Base-by-base conservation (phyloP, 1,284 basidiomycete genomes). In the Ceratobasidium sp. region DNA sequence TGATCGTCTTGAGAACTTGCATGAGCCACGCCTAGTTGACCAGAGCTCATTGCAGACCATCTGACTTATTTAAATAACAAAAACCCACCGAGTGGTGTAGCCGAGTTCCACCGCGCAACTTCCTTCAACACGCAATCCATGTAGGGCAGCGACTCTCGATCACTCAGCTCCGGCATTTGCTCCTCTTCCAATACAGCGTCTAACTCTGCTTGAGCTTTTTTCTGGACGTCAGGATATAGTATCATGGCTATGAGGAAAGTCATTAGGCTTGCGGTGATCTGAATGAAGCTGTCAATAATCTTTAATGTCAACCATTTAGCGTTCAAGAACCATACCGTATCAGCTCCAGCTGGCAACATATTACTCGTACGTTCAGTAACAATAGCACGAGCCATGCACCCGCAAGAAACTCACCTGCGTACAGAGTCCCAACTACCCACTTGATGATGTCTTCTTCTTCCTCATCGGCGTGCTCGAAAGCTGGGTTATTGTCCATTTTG, bases 1-100 rank as follows among this genome's bases (percentile, higher is more conserved):
- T 33, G 39, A 54, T 78, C 76, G 39, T 80, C 79, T 60, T 78
- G 56, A 37, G 51, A 56, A 26, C 54, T 31, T 10, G 61, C 23
- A 51, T 79, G 77, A 0, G 78, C 71, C 3, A 79, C 15, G 15
- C 47, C 78, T 74, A 49, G 20, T 7, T n/a, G 23, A 51, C 17
- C 5, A 51, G n/a, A n/a, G n/a, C n/a, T n/a, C n/a, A n/a, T n/a
- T n/a, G n/a, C n/a, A n/a, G n/a, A n/a, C n/a, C n/a, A n/a, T n/a
- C n/a, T n/a, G n/a, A n/a, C n/a, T n/a, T n/a, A n/a, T n/a, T n/a
- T n/a, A n/a, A n/a, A 6, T 23, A 23, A 4, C 20, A 39, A 11
- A 20, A 11, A 8, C 28, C 1, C 37, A 69, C 69, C 78, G 23
- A 77, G 49, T 7, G 78, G 78, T 15, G 26, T 33, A 11, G 67